Base-by-base conservation (phyloP, 2,329 filamentous ascomycete genomes). In the Diaporthe sp. region DNA sequence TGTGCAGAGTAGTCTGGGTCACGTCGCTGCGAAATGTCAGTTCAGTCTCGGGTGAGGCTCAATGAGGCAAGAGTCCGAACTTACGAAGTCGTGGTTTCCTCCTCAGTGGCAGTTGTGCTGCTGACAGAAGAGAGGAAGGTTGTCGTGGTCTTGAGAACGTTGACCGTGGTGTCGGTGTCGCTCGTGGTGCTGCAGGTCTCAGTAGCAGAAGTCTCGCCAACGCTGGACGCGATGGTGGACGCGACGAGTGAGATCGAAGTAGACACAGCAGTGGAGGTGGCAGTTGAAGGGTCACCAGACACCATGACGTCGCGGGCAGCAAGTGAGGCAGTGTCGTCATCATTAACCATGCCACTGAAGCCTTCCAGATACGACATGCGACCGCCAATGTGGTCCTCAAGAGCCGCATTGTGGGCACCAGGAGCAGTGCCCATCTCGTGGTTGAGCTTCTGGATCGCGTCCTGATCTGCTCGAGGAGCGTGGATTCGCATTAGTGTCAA, bases 401-500 rank as follows among this genome's bases (percentile, higher is more conserved):
- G 31, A 61, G 13, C 34, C 19, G 8, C 13, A 28, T 55, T 25
- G 13, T 44, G 42, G 31, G 25, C 15, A 53, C 8, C 57, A 57
- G 67, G 3, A 25, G 55, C 37, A 19, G 17, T 44, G 13, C 13
- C 46, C 59, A 53, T 28, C 68, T 46, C 39, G 34, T 75, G 10
- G 10, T 68, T 65, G 59, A 73, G 59, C n/a, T 73, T 51, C 49
- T 73, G 39, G 39, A 77, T 19, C 12, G 76, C 46, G 25, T 44
- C 53, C 55, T 78, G 73, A 71, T 76, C 79, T 81, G 55, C 22
- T 12, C 57, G 6, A 46, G 22, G n/a, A 17, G 61, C 8, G 34
- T 49, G 25, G 58, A 1, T 22, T 25, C 22, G 15, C 44, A 3
- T 39, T 19, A 49, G 62, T n/a, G n/a, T 9, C 10, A 42, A 39